phyloP scores from a whole-genome alignment of 495 filamentous ascomycete genomes.

The Podospora didyma region DNA sequence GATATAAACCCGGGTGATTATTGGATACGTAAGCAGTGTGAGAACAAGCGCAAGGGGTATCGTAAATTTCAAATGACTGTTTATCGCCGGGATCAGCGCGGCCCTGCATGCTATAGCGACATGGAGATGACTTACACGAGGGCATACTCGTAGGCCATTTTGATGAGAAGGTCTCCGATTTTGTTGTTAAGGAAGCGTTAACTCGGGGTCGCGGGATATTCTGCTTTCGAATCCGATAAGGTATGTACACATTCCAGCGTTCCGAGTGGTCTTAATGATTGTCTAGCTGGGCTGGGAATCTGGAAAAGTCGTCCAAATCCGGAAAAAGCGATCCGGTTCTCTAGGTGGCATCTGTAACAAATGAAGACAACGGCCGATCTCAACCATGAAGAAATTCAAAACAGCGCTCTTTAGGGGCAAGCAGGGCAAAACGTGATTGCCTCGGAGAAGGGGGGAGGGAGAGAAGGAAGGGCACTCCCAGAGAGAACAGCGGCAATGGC shows the following conservation, averaged over 20 bases:
- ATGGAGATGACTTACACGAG: constrained; percentile 50
- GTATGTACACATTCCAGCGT: background rate
- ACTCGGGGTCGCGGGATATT: background rate
- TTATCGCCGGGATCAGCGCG: constrained; percentile 5
- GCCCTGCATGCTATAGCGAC: background rate
- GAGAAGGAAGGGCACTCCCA: too few species aligned
- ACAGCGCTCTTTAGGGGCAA: too few species aligned
- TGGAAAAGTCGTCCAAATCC: too few species aligned
- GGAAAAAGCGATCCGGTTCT: too few species aligned
- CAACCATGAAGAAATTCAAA: too few species aligned
- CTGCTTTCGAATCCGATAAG: background rate
- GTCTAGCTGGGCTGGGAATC: too few species aligned
- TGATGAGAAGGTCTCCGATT: background rate
- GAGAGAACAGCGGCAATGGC: too few species aligned
- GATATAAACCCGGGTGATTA: constrained; percentile 53
- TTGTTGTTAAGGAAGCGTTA: background rate
- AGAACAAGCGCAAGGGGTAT: constrained; percentile 57
- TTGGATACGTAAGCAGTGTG: constrained; percentile 52
- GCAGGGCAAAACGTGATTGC: too few species aligned
- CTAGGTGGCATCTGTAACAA: too few species aligned
- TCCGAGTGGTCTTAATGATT: background rate
- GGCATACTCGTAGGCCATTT: constrained; percentile 65
- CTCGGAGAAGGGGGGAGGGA: too few species aligned
- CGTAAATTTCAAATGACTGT: constrained; percentile 64
- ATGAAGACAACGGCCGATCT: too few species aligned